Percentiles rank a stretch among this genome's conserved stretches.
These are phyloP conservation scores for Acaromyces ingoldii DNA, from an alignment of 1,284 basidiomycete species.

Conservation along the genomic window DNA sequence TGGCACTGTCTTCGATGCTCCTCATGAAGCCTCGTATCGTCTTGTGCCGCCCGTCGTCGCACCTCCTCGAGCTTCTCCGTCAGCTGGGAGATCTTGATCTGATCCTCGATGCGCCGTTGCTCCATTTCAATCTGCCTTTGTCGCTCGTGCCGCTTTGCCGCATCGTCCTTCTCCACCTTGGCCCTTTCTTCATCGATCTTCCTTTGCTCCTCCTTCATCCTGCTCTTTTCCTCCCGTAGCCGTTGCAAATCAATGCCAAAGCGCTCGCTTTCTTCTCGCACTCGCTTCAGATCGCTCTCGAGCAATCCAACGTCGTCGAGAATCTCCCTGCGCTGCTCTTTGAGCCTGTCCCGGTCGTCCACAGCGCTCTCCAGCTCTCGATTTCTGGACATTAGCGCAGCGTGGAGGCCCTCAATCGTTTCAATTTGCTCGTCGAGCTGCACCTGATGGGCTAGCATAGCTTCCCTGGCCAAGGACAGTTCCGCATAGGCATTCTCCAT, in stretches of 20 bases:
- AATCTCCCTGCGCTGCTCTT: conserved; percentile 24
- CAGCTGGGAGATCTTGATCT: conserved; percentile 19
- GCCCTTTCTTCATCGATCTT: too few relatives aligned
- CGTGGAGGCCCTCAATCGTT: conserved; percentile 28
- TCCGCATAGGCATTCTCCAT: conserved; percentile 18
- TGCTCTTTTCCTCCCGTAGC: conserved; percentile 21
- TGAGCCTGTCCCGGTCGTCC: conserved; percentile 27
- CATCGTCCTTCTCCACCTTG: conserved; percentile 8
- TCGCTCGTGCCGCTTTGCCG: conserved; percentile 15
- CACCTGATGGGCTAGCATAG: conserved; percentile 24
- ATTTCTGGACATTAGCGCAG: conserved; percentile 20
- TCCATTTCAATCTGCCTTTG: conserved; percentile 14
- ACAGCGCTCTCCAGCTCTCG: conserved; percentile 16
- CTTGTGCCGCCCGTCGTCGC: too few relatives aligned
- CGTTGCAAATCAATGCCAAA: conserved; percentile 29
- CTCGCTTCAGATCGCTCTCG: conserved; percentile 22
- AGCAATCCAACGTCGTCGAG: conserved; percentile 30
- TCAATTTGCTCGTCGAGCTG: conserved; percentile 38
- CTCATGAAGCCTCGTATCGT: conserved; percentile 5
- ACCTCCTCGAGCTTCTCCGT: conserved; percentile 8
- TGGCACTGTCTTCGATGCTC: conserved; percentile 80
- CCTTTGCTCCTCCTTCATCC: conserved; percentile 3
- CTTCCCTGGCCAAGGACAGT: conserved; percentile 15
- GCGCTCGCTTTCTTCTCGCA: conserved; percentile 24
- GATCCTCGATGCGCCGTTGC: conserved; percentile 16